Evolutionary conservation across 2,329 filamentous ascomycete species (phyloP).

Genomic region (Rhinocladiella mackenziei): DNA sequence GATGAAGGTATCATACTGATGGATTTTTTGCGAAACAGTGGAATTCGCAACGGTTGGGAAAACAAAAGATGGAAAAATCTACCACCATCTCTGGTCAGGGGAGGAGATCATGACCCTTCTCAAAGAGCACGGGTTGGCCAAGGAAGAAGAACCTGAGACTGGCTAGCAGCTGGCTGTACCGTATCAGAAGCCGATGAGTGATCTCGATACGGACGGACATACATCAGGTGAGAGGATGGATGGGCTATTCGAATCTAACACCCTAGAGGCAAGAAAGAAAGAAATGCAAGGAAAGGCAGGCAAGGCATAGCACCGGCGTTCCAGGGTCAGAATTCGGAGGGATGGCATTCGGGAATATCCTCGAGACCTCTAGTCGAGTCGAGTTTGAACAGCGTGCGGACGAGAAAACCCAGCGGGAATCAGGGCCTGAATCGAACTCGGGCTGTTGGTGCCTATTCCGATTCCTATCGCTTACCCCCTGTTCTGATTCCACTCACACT

Average conservation of each 20-base stretch:
- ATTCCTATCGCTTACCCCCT: too few relatives aligned
- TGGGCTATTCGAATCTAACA: too few relatives aligned
- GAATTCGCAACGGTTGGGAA: constrained; percentile 98
- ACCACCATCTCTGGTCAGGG: constrained; percentile 94
- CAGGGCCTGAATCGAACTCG: too few relatives aligned
- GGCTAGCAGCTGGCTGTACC: too few relatives aligned
- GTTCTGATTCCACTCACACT: too few relatives aligned
- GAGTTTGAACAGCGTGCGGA: too few relatives aligned
- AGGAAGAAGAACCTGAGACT: constrained; percentile 68
- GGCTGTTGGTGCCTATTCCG: too few relatives aligned
- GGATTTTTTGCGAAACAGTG: constrained; percentile 53
- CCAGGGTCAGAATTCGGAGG: not conserved
- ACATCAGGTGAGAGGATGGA: too few relatives aligned
- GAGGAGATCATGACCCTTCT: constrained; percentile 93
- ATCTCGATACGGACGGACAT: too few relatives aligned
- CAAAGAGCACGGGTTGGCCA: constrained; percentile 92
- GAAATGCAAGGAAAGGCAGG: constrained; percentile 20
- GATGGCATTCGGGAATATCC: not conserved
- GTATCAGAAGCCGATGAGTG: too few relatives aligned
- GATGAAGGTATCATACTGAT: constrained; percentile 5
- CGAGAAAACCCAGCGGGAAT: too few relatives aligned
- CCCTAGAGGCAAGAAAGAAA: constrained; percentile 10
- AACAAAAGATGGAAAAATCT: constrained; percentile 92
- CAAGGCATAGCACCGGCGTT: constrained; percentile 27
- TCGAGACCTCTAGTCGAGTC: too few relatives aligned